Base-by-base conservation (phyloP, 352 stramenopile genomes). In the Thraustochytrium striatum region DNA sequence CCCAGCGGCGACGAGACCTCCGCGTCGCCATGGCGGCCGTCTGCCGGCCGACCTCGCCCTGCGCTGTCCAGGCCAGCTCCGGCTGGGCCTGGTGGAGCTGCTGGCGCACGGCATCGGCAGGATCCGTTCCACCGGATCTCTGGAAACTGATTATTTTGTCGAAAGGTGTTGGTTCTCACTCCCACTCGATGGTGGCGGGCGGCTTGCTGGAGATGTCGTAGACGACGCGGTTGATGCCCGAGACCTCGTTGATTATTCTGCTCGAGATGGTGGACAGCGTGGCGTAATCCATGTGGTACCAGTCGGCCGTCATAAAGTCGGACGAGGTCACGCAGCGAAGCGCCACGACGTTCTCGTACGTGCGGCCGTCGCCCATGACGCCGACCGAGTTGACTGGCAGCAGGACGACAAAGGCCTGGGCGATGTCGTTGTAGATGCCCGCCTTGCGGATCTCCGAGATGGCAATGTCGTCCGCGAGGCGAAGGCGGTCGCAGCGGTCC, bases 171-270 rank as follows among this genome's bases (percentile, higher is more conserved):
- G 11, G 2, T 57, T 57, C n/a, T 88, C 94, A 99, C 86, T 99
- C 95, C 95, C 95, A 99, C 87, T 99, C 97, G 84, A 99, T 99
- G 57, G 97, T 99, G 33, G 94, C 94, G 72, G 97, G 97, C 69
- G 97, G 97, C 89, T 99, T 99, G 84, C 94, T 98, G 81, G 95
- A 98, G 69, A 99, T 98, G 86, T 99, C 97, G 85, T 99, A 99
- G 82, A 96, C 95, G n/a, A 99, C 91, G 70, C 96, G 88, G 88
- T 99, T 99, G 79, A 99, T 97, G 52, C 95, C 95, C 43, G 89
- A 88, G 81, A 99, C 95, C 87, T 99, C 94, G 85, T 99, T 99
- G 85, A 98, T 98, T 82, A 99, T 97, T 61, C 94, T 89, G 86
- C 95, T 98, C 47, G 91, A 97, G 91, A 99, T 98, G 65, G 87